A percentile compares a stretch with the other conserved stretches of the same genome.
phyloP scores from a whole-genome alignment of 139 green algal genomes.

The Chlamydomonas sphaeroides region DNA sequence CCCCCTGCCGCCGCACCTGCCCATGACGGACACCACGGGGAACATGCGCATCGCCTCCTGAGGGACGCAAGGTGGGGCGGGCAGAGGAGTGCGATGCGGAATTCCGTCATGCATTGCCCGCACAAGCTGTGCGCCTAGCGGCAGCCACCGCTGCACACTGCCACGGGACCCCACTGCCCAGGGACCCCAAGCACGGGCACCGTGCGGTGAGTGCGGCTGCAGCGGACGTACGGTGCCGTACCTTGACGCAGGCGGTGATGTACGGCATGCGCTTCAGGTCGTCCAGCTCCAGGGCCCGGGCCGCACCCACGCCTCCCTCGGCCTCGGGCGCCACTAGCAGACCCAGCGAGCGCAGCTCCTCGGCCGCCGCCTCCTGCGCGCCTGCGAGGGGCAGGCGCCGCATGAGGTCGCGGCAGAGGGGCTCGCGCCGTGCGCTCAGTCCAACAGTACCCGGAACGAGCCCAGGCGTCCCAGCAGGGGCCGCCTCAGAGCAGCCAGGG shows the following conservation, averaged over 20 bases:
- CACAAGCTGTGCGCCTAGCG: too few relatives aligned
- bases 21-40: constrained; percentile 65
- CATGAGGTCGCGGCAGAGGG: too few relatives aligned
- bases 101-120: too few relatives aligned
- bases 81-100: too few relatives aligned
- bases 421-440: too few relatives aligned
- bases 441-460: too few relatives aligned
- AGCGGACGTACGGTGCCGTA: neutral
- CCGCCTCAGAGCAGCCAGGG: too few relatives aligned
- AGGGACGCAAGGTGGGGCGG: neutral
- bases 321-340: constrained; percentile 50
- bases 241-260: constrained; percentile 32
- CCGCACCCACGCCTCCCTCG: constrained; percentile 6
- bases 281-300: constrained; percentile 18
- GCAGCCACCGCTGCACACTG: too few relatives aligned
- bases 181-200: too few relatives aligned
- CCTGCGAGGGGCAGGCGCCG: constrained; percentile 15
- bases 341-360: constrained; percentile 56
- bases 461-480: too few relatives aligned
- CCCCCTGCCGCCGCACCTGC: constrained; percentile 25
- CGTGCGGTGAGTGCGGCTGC: too few relatives aligned
- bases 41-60: constrained; percentile 68
- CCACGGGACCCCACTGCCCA: too few relatives aligned
- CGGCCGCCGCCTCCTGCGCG: constrained; percentile 55
- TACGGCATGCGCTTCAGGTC: constrained; percentile 42